Conservation (phyloP, 257 asterid species). For the Solanum pimpinellifolium region DNA sequence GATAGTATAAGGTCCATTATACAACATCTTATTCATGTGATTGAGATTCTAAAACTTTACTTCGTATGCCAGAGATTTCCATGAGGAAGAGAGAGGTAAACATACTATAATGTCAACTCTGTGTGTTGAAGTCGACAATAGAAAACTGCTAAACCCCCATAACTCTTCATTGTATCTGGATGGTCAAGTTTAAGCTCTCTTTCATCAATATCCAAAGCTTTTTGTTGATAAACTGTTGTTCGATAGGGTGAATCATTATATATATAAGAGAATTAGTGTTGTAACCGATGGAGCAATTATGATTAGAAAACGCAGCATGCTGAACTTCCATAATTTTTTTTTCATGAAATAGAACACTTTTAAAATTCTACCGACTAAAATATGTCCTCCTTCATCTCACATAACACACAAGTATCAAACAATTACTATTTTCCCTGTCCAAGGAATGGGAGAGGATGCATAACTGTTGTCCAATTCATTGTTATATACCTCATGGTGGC, state of each 20-base stretch:
- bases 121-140: slow-evolving; percentile 98
- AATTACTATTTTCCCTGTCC: background rate
- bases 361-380: background rate
- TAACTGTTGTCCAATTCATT: too few relatives aligned
- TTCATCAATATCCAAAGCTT: slow-evolving; percentile 94
- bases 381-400: background rate
- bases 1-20: too few relatives aligned
- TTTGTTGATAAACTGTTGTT: slow-evolving; percentile 96
- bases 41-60: too few relatives aligned
- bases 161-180: slow-evolving; percentile 44
- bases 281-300: background rate
- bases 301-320: background rate
- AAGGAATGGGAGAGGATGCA: background rate
- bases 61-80: background rate
- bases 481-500: too few relatives aligned
- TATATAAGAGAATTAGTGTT: background rate
- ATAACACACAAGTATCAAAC: background rate
- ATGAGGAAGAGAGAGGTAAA: background rate
- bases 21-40: too few relatives aligned
- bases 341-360: background rate
- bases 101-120: slow-evolving; percentile 91
- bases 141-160: slow-evolving; percentile 88
- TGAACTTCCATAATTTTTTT: background rate
- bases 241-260: slow-evolving; percentile 1
- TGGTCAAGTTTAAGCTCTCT: slow-evolving; percentile 24